Evolutionary conservation across 257 asterid species (phyloP), one percentile per base, ranked within the genome.

Genomic region (Fraxinus quadrangulata): DNA sequence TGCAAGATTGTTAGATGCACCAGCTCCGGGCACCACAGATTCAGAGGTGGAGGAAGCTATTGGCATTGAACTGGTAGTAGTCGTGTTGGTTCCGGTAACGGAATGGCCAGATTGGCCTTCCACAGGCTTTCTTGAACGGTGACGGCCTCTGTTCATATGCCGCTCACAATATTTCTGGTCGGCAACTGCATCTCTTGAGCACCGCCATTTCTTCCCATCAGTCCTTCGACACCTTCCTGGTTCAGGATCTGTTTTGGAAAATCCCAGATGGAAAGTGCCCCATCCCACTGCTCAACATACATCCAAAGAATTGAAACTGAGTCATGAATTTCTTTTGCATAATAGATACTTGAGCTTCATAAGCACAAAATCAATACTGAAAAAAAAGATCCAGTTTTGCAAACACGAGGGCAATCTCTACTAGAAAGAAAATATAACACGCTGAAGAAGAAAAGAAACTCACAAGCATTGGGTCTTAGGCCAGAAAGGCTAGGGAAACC

Each of bases 71-170:
- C 86, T 81, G 73, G 76, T 78, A n/a, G 76, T 68, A 33, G 84
- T 56, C 1, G 47, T 16, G 67, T 81, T 73, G 81, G 79, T 74
- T 74, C 76, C 86, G 12, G 91, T 5, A 81, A 85, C 86, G 81
- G 89, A 72, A 81, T 83, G 86, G 88, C 88, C 90, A 36, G 97
- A 14, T 79, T 88, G 96, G 71, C 87, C 87, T 96, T 96, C 99
- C 99, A 96, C 99, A 90, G 97, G 99, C 99, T 96, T 96, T 96
- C 99, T 96, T 96, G 99, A 96, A 93, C 99, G 98, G 74, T 92
- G 99, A 82, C 99, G 99, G 85, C 99, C 98, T 80, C 99, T 81
- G 85, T 96, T 96, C 90, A 96, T 90, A 73, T 96, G 99, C 72
- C 99, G 94, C 82, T 96, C 99, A 75, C 99, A 96, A 78, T 93